Evolutionary conservation across 2,329 filamentous ascomycete genomes (phyloP).

Genomic region (Chaetomium olivaceum): DNA sequence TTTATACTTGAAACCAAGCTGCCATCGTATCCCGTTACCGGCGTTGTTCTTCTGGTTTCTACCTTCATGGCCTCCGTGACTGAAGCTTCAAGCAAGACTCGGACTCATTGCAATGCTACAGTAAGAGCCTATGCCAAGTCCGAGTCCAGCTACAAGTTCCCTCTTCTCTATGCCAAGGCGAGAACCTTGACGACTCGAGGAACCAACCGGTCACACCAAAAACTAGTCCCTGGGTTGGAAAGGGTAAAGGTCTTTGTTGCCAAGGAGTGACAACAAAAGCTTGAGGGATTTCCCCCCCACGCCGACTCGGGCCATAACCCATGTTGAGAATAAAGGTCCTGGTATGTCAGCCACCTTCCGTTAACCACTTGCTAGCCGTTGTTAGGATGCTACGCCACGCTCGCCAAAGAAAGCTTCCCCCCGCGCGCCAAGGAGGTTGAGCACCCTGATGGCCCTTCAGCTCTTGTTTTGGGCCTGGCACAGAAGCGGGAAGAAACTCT

Average conservation of each 20-base stretch:
- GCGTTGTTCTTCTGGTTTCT: background rate
- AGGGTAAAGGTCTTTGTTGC: background rate
- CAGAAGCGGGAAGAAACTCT: background rate
- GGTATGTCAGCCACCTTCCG: background rate
- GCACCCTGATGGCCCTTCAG: conserved; percentile 6
- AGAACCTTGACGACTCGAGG: conserved; percentile 3
- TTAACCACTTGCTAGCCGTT: background rate
- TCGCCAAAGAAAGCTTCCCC: background rate
- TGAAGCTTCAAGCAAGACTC: background rate
- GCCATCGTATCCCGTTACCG: background rate
- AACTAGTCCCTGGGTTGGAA: background rate
- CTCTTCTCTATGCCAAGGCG: background rate
- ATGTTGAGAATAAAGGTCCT: background rate
- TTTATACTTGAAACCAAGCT: background rate
- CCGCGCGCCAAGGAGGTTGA: conserved; percentile 11
- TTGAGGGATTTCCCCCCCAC: conserved; percentile 1
- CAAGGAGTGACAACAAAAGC: background rate
- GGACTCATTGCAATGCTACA: background rate
- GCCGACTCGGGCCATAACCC: background rate
- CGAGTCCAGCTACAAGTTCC: background rate
- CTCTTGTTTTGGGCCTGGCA: background rate
- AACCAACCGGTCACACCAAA: background rate
- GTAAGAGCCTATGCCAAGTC: background rate
- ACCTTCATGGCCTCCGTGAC: background rate
- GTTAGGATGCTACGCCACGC: background rate